Conservation (phyloP, 768 basidiomycete species). For the Lactarius tabidus region DNA sequence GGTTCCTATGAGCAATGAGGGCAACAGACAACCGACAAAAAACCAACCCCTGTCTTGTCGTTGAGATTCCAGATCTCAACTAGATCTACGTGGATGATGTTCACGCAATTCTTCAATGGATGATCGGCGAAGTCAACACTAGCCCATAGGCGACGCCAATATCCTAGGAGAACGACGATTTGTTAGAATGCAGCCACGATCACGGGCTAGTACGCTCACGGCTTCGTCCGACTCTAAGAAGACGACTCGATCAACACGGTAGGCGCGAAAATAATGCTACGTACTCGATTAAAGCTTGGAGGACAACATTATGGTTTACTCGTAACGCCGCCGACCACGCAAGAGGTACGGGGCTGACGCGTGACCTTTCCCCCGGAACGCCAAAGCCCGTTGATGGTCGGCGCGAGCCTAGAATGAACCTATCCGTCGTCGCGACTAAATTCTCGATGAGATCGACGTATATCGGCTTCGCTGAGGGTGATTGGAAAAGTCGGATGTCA, state of each 20-base stretch:
- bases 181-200: neutral
- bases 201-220: neutral
- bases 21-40: neutral
- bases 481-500: neutral
- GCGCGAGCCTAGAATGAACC: neutral
- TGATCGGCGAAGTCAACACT: neutral
- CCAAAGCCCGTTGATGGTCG: neutral
- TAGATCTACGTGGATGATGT: conserved; percentile 1
- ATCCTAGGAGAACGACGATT: neutral
- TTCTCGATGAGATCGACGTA: neutral
- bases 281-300: conserved; percentile 9
- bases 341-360: neutral
- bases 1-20: neutral
- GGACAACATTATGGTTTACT: neutral
- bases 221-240: conserved; percentile 2
- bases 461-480: neutral
- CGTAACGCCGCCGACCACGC: conserved; percentile 6
- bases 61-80: conserved; percentile 12
- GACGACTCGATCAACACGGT: neutral
- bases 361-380: neutral
- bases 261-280: neutral
- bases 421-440: neutral
- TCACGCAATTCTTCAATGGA: neutral
- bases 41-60: neutral
- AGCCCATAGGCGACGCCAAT: conserved; percentile 11